Percentiles rank a stretch among this genome's conserved stretches.
Conservation (phyloP, 2,329 filamentous ascomycete genomes). For the Phaeoacremonium minimum region DNA sequence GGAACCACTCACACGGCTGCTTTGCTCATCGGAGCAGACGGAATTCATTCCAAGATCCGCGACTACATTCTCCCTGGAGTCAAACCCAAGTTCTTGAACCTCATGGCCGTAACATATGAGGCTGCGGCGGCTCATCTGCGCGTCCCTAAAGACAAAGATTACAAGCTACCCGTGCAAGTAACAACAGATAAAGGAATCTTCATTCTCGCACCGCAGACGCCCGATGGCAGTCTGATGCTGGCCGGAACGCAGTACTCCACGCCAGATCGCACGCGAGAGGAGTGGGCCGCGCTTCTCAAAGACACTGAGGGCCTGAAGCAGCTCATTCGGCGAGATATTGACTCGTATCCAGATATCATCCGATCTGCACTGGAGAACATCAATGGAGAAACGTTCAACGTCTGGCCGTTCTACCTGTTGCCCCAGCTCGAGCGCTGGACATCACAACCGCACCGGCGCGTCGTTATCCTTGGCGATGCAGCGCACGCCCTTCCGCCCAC, state of each 20-base stretch:
- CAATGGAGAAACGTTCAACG: conserved; percentile 26
- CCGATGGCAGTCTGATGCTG: conserved; percentile 42
- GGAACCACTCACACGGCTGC: conserved; percentile 31
- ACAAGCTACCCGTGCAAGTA: conserved; percentile 36
- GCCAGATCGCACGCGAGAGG: conserved; percentile 28
- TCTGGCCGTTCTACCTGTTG: conserved; percentile 46
- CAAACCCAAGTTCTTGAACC: conserved; percentile 44
- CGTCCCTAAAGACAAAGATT: conserved; percentile 22
- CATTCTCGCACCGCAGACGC: conserved; percentile 42
- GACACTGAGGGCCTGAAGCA: conserved; percentile 32
- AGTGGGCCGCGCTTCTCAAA: conserved; percentile 32
- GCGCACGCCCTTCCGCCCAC: conserved; percentile 44
- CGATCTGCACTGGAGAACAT: conserved; percentile 25
- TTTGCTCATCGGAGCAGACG: conserved; percentile 53
- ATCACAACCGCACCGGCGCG: conserved; percentile 25
- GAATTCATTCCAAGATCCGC: conserved; percentile 54
- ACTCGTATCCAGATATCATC: conserved; percentile 29
- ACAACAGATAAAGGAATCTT: conserved; percentile 40
- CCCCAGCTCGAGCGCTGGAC: conserved; percentile 40
- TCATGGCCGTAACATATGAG: conserved; percentile 27
- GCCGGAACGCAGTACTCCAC: conserved; percentile 39
- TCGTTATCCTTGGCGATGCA: conserved; percentile 42
- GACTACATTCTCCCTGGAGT: conserved; percentile 44
- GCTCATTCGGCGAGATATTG: conserved; percentile 25
- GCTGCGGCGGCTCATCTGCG: conserved; percentile 30